These are phyloP conservation scores for Primulina huaijiensis DNA, from an alignment of 257 asterid genomes.

Conservation along the genomic window DNA sequence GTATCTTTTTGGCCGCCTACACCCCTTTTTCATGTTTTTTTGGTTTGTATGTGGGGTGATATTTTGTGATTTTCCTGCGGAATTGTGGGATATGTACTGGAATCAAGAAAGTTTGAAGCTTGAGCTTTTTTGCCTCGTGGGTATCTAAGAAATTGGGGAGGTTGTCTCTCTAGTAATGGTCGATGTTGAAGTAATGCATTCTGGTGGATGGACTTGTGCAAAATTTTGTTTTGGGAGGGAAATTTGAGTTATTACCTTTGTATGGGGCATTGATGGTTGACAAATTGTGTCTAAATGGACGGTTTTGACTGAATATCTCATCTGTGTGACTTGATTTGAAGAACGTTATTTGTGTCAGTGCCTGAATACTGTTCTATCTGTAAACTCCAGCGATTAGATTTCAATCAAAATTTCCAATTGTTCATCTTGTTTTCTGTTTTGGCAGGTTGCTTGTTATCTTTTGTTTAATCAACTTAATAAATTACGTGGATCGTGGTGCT, in stretches of 20 bases:
- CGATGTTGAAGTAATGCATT: neutral
- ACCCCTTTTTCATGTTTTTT: neutral
- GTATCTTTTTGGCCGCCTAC: slow-evolving; percentile 24
- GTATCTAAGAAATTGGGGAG: slow-evolving; percentile 1
- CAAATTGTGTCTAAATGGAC: too few species aligned
- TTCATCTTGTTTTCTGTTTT: slow-evolving; percentile 16
- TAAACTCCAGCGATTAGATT: neutral
- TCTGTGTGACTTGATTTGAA: slow-evolving; percentile 12
- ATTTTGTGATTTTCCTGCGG: slow-evolving; percentile 21
- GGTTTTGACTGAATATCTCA: neutral
- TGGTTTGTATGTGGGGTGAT: slow-evolving; percentile 1
- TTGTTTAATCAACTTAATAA: slow-evolving; percentile 64
- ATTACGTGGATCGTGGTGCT: slow-evolving; percentile 83
- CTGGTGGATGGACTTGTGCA: slow-evolving; percentile 21
- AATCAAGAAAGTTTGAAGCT: slow-evolving; percentile 12
- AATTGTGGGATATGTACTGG: slow-evolving; percentile 9
- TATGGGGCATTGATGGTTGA: neutral
- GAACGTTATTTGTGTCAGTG: slow-evolving; percentile 13
- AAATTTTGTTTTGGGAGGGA: slow-evolving; percentile 5
- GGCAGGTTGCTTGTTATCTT: slow-evolving; percentile 66
- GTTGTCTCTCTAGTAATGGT: slow-evolving; percentile 3
- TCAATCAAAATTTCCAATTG: slow-evolving; percentile 13
- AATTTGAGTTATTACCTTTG: neutral
- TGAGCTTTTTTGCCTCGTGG: slow-evolving; percentile 18
- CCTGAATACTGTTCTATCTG: neutral